Conservation (phyloP, 179 eudicot genomes). For the Monotropa hypopitys region DNA sequence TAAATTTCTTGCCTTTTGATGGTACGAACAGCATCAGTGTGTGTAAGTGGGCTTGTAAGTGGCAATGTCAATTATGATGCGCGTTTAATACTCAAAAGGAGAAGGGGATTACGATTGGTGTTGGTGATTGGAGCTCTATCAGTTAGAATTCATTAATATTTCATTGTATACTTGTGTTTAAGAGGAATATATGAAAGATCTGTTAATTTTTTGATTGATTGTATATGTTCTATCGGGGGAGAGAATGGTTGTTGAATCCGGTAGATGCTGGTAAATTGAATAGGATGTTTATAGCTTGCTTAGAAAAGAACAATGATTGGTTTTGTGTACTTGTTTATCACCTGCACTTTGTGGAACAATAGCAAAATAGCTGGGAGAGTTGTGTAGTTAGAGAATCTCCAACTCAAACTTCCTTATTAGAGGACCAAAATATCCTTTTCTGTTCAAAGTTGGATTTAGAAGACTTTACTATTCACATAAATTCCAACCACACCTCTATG, state of each 20-base stretch:
- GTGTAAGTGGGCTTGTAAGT: background rate
- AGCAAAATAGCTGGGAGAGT: background rate
- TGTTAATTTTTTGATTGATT: background rate
- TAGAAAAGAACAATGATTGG: too few relatives aligned
- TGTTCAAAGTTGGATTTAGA: too few relatives aligned
- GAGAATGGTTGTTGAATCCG: background rate
- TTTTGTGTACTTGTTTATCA: background rate
- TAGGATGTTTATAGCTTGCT: background rate
- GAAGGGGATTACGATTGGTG: background rate
- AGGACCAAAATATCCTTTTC: too few relatives aligned
- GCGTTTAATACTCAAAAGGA: background rate
- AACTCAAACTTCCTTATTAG: background rate
- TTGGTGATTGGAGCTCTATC: background rate
- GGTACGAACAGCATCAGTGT: background rate
- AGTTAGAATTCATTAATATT: background rate
- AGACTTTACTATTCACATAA: too few relatives aligned
- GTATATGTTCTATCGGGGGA: background rate
- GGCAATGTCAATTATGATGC: background rate
- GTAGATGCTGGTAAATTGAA: background rate
- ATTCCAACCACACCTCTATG: too few relatives aligned
- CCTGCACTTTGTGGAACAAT: background rate
- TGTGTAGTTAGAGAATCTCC: background rate
- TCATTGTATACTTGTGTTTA: background rate
- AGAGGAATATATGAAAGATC: background rate
- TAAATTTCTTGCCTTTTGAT: background rate